phyloP scores from a whole-genome alignment of 202 grass and related monocot species.

The Saccharum hybrid region DNA sequence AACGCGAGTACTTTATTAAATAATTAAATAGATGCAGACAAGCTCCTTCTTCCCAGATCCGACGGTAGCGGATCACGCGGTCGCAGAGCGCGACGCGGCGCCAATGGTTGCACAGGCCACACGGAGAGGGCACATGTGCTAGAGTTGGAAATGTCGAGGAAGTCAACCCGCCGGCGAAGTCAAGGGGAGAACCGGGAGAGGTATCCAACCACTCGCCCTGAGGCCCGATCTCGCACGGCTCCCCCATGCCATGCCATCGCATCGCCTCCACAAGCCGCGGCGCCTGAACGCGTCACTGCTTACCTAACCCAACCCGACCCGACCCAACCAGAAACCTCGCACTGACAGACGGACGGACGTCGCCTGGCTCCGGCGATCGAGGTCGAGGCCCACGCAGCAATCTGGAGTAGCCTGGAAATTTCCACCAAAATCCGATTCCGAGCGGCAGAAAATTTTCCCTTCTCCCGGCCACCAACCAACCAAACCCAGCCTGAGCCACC shows the following conservation, averaged over 20 bases:
- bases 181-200: background rate
- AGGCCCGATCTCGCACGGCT: background rate
- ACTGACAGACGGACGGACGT: background rate
- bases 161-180: slow-evolving; percentile 12
- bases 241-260: no score
- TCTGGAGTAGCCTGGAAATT: slow-evolving; percentile 41
- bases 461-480: slow-evolving; percentile 38
- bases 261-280: background rate
- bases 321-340: slow-evolving; percentile 29
- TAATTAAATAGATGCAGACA: no score
- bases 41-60: no score
- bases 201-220: background rate
- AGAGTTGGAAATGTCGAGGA: background rate
- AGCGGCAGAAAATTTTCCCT: background rate
- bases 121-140: background rate
- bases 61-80: background rate
- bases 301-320: slow-evolving; percentile 37
- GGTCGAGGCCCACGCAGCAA: slow-evolving; percentile 13
- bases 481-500: slow-evolving; percentile 1
- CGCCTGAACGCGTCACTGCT: slow-evolving; percentile 47
- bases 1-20: no score
- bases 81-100: background rate
- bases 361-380: background rate
- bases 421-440: slow-evolving; percentile 51
- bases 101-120: no score